Conservation (phyloP, 2,329 filamentous ascomycete species). For the Sordariomycetes sp. region DNA sequence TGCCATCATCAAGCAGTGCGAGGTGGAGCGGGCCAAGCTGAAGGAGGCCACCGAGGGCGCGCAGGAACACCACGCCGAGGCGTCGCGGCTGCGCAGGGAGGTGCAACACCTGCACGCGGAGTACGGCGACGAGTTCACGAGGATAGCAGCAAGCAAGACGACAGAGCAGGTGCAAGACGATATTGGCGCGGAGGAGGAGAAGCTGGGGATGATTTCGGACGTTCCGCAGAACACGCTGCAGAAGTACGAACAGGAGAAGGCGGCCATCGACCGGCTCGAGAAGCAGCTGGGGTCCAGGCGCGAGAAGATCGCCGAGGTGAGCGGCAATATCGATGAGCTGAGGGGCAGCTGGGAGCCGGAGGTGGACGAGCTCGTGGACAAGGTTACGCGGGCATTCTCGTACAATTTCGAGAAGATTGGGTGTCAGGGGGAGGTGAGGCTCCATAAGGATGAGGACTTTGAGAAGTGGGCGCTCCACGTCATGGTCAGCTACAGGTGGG, state of each 20-base stretch:
- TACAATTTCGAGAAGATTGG: conserved; percentile 92
- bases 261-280: conserved; percentile 57
- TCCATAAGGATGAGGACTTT: conserved; percentile 89
- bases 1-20: conserved; percentile 43
- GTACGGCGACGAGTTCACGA: conserved; percentile 28
- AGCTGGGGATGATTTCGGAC: conserved; percentile 70
- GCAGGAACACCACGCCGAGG: not conserved
- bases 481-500: conserved; percentile 84
- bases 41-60: conserved; percentile 19
- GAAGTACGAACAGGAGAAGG: conserved; percentile 65
- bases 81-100: conserved; percentile 15
- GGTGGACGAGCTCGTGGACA: conserved; percentile 64
- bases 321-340: conserved; percentile 51
- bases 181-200: conserved; percentile 62
- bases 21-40: conserved; percentile 30
- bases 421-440: conserved; percentile 80
- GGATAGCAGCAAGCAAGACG: conserved; percentile 36
- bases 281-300: conserved; percentile 43
- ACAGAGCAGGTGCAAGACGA: conserved; percentile 59
- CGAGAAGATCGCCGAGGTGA: conserved; percentile 42
- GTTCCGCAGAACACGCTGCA: conserved; percentile 65
- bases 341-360: conserved; percentile 71
- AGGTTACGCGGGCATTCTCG: conserved; percentile 84
- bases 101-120: conserved; percentile 18
- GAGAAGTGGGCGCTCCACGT: conserved; percentile 91